These are phyloP conservation scores for Psilocybe azurescens DNA, from an alignment of 768 basidiomycete species.

Conservation along the genomic window DNA sequence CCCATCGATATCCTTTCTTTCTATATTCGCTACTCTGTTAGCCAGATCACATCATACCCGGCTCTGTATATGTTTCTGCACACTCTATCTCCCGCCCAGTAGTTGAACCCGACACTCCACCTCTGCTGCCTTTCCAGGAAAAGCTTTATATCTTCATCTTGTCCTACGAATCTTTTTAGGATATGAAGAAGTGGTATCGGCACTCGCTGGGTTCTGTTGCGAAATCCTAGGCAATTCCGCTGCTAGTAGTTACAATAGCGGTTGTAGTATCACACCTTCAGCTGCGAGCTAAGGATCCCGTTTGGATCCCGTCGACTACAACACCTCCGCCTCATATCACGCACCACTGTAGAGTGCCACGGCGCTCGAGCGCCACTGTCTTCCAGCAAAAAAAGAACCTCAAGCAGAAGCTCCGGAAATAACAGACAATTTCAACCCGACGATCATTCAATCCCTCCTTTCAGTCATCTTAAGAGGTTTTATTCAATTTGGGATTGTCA, in stretches of 20 bases:
- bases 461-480: no score
- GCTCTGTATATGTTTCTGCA: slow-evolving; percentile 14
- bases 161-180: not conserved
- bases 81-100: slow-evolving; percentile 2
- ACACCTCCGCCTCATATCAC: slow-evolving; percentile 14
- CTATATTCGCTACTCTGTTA: slow-evolving; percentile 6
- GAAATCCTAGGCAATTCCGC: not conserved
- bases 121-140: slow-evolving; percentile 12
- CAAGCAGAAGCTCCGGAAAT: no score
- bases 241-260: not conserved
- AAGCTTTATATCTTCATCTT: slow-evolving; percentile 9
- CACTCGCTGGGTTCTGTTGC: slow-evolving; percentile 11
- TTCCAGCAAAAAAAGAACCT: not conserved
- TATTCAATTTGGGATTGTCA: no score
- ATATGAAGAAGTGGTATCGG: not conserved
- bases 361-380: not conserved
- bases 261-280: no score
- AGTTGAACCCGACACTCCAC: not conserved
- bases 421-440: no score
- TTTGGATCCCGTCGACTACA: not conserved
- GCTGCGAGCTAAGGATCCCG: no score
- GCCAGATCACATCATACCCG: slow-evolving; percentile 14
- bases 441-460: no score
- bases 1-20: slow-evolving; percentile 13
- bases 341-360: slow-evolving; percentile 7